phyloP scores from a whole-genome alignment of 495 filamentous ascomycete species.

The Hypomontagnella submonticulosa region DNA sequence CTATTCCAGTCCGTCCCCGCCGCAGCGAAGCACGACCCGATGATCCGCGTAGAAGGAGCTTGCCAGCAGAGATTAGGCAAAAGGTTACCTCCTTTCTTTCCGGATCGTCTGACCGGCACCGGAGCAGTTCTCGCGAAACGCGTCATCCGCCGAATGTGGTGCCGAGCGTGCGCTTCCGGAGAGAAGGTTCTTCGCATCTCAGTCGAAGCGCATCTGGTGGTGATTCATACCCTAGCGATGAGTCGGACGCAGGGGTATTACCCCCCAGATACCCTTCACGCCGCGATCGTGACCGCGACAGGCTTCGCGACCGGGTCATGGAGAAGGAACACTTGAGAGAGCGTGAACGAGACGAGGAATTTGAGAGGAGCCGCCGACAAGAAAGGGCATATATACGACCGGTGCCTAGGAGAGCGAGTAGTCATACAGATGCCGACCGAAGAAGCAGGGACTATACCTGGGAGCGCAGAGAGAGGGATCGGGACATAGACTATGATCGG shows the following conservation, averaged over 20 bases:
- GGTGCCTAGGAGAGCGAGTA: constrained; percentile 55
- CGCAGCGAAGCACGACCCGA: constrained; percentile 42
- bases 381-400: constrained; percentile 49
- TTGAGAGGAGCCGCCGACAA: constrained; percentile 41
- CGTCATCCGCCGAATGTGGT: constrained; percentile 6
- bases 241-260: constrained; percentile 34
- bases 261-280: constrained; percentile 35
- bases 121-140: constrained; percentile 45
- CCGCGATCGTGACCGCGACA: constrained; percentile 40
- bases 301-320: constrained; percentile 43
- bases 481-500: constrained; percentile 48
- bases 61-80: constrained; percentile 45
- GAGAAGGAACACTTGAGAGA: constrained; percentile 47
- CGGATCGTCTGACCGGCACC: constrained; percentile 40
- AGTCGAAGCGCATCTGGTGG: constrained; percentile 46
- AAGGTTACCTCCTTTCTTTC: constrained; percentile 44
- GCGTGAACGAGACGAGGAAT: constrained; percentile 42
- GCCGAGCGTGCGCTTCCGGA: constrained; percentile 36
- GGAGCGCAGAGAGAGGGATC: constrained; percentile 44
- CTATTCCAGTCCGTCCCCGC: constrained; percentile 34
- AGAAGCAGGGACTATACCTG: constrained; percentile 44
- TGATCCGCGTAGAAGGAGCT: constrained; percentile 42
- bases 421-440: constrained; percentile 56
- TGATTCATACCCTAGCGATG: constrained; percentile 46
- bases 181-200: constrained; percentile 36